Conservation (phyloP, 352 stramenopile species). For the Globisporangium ultimum region DNA sequence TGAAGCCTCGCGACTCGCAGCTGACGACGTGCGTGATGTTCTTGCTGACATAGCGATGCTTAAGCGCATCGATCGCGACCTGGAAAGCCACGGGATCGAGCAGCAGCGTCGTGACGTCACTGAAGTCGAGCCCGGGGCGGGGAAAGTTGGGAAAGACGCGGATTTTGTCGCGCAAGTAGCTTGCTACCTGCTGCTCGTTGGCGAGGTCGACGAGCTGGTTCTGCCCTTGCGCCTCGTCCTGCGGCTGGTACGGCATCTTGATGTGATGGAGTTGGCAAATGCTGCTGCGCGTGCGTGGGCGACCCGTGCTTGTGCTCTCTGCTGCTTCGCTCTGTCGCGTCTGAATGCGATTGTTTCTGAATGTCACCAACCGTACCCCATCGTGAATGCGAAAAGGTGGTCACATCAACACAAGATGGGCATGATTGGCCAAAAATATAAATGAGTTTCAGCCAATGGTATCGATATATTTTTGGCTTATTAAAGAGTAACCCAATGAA, state of each 20-base stretch:
- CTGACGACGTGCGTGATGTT: slow-evolving; percentile 80
- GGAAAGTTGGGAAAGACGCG: slow-evolving; percentile 62
- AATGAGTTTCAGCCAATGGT: too few relatives aligned
- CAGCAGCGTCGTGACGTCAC: slow-evolving; percentile 70
- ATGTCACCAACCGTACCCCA: too few relatives aligned
- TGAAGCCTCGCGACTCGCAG: slow-evolving; percentile 75
- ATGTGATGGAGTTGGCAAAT: not conserved
- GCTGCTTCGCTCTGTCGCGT: too few relatives aligned
- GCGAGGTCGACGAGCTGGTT: slow-evolving; percentile 23
- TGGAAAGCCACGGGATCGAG: slow-evolving; percentile 73
- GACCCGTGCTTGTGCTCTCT: too few relatives aligned
- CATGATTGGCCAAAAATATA: too few relatives aligned
- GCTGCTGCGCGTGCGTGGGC: not conserved
- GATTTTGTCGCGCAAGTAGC: slow-evolving; percentile 67
- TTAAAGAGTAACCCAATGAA: slow-evolving; percentile 5
- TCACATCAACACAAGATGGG: too few relatives aligned
- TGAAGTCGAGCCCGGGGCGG: slow-evolving; percentile 56
- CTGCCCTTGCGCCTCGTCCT: not conserved
- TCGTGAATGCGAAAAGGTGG: too few relatives aligned
- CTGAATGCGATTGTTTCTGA: too few relatives aligned
- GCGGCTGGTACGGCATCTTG: not conserved
- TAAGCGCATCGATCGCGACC: slow-evolving; percentile 68
- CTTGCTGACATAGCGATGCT: slow-evolving; percentile 46
- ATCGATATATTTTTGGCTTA: not conserved
- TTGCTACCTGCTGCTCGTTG: slow-evolving; percentile 48